Conservation (phyloP, 352 stramenopile species). For the Globisporangium iwayamae region DNA sequence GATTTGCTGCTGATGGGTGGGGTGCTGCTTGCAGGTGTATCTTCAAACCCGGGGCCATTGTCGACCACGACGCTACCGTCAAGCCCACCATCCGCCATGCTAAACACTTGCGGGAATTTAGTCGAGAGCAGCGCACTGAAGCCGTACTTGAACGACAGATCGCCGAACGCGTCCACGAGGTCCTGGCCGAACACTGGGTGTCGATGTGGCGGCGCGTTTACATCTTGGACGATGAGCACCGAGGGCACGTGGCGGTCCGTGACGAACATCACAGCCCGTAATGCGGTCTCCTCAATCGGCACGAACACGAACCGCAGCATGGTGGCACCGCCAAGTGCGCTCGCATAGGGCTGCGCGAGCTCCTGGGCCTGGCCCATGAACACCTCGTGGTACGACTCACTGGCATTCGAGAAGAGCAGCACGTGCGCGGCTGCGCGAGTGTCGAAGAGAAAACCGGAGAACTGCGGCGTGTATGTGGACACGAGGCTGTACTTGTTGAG, state of each 20-base stretch:
- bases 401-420: slow-evolving; percentile 31
- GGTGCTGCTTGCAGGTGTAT: background rate
- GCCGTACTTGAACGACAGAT: background rate
- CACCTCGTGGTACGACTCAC: slow-evolving; percentile 13
- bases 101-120: slow-evolving; percentile 5
- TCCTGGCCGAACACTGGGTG: slow-evolving; percentile 10
- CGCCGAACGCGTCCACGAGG: slow-evolving; percentile 12
- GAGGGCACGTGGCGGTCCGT: slow-evolving; percentile 22
- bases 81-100: background rate
- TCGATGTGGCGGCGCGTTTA: slow-evolving; percentile 16
- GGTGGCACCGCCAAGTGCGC: background rate
- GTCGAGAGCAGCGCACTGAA: slow-evolving; percentile 10
- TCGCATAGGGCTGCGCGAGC: slow-evolving; percentile 20
- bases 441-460: slow-evolving; percentile 32
- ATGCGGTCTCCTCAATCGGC: slow-evolving; percentile 15
- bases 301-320: slow-evolving; percentile 33
- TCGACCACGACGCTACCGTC: background rate
- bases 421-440: slow-evolving; percentile 23
- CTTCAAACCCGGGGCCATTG: background rate
- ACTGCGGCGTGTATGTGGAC: slow-evolving; percentile 22
- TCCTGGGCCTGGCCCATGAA: slow-evolving; percentile 13
- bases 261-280: slow-evolving; percentile 30
- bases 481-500: slow-evolving; percentile 32
- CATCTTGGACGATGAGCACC: slow-evolving; percentile 24
- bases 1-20: background rate